Percentiles rank a stretch among this genome's conserved stretches.
phyloP scores from a whole-genome alignment of 2,329 filamentous ascomycete species.

The Exophiala sp. region DNA sequence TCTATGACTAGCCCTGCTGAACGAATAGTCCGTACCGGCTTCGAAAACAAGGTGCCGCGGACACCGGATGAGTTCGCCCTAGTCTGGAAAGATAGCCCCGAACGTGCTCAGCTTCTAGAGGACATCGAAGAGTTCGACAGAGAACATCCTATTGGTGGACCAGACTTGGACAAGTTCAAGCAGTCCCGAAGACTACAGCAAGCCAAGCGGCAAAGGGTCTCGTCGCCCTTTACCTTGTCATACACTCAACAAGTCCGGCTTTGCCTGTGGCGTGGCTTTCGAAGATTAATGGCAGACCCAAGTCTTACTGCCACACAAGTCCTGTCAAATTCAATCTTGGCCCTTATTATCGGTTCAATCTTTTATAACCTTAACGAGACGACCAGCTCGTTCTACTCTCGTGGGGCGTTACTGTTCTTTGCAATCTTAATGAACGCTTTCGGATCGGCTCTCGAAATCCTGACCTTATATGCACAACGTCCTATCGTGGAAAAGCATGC shows the following conservation, averaged over 20 bases:
- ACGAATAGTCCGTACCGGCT: constrained; percentile 56
- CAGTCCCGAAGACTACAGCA: constrained; percentile 43
- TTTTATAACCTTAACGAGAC: constrained; percentile 63
- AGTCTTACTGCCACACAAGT: constrained; percentile 63
- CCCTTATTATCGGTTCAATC: constrained; percentile 62
- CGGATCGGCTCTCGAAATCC: constrained; percentile 63
- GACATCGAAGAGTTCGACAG: constrained; percentile 46
- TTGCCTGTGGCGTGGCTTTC: constrained; percentile 59
- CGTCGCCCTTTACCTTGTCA: constrained; percentile 55
- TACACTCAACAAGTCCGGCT: constrained; percentile 56
- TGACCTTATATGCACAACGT: constrained; percentile 80
- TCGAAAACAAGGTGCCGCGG: constrained; percentile 61
- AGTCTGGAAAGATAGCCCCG: constrained; percentile 54
- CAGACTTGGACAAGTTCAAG: constrained; percentile 39
- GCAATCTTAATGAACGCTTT: constrained; percentile 61
- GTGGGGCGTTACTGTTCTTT: constrained; percentile 63
- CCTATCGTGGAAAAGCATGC: constrained; percentile 89
- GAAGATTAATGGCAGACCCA: constrained; percentile 64
- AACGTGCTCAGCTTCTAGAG: constrained; percentile 40
- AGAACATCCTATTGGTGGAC: constrained; percentile 42
- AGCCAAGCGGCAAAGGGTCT: constrained; percentile 44
- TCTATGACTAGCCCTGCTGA: constrained; percentile 65
- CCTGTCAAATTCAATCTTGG: constrained; percentile 54
- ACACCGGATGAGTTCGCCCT: constrained; percentile 67
- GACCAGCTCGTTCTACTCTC: constrained; percentile 60